Percentiles rank a stretch among this genome's conserved stretches.
phyloP scores from a whole-genome alignment of 1,139 yeast species.

The Zygosaccharomyces pseudobailii region DNA sequence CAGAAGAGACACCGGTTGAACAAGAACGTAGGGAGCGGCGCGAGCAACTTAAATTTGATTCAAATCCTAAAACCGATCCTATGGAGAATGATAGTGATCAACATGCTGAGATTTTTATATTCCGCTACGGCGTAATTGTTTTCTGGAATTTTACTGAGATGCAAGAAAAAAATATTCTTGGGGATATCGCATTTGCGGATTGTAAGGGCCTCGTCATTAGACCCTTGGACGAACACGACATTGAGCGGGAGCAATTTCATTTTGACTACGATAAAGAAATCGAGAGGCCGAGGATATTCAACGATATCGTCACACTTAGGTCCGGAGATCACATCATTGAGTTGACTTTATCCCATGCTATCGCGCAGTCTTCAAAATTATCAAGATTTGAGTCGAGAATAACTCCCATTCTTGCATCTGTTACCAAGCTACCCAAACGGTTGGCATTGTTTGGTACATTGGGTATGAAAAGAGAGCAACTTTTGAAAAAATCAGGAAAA shows the following conservation, averaged over 20 bases:
- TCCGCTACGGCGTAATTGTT: constrained; percentile 90
- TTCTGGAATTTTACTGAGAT: constrained; percentile 94
- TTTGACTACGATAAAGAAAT: constrained; percentile 82
- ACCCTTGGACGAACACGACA: constrained; percentile 82
- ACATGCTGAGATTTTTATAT: constrained; percentile 88
- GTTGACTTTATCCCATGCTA: constrained; percentile 90
- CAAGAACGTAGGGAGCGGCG: constrained; percentile 17
- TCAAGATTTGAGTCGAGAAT: constrained; percentile 89
- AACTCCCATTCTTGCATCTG: constrained; percentile 77
- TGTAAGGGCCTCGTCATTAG: constrained; percentile 50
- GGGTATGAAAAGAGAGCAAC: constrained; percentile 72
- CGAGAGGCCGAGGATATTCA: constrained; percentile 82
- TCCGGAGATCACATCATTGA: constrained; percentile 92
- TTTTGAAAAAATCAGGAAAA: constrained; percentile 83
- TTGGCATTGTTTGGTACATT: constrained; percentile 84
- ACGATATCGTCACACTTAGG: constrained; percentile 87
- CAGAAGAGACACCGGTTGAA: constrained; percentile 34
- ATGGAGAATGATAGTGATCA: constrained; percentile 37
- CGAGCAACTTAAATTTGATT: constrained; percentile 12
- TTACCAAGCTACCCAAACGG: constrained; percentile 81
- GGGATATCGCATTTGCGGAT: constrained; percentile 71
- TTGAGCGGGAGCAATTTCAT: constrained; percentile 92
- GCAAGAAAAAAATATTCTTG: constrained; percentile 88
- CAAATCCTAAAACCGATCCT: constrained; percentile 6
- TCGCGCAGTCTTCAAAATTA: constrained; percentile 91